phyloP scores from a whole-genome alignment of 768 basidiomycete genomes.

The Tephrocybe rancida region DNA sequence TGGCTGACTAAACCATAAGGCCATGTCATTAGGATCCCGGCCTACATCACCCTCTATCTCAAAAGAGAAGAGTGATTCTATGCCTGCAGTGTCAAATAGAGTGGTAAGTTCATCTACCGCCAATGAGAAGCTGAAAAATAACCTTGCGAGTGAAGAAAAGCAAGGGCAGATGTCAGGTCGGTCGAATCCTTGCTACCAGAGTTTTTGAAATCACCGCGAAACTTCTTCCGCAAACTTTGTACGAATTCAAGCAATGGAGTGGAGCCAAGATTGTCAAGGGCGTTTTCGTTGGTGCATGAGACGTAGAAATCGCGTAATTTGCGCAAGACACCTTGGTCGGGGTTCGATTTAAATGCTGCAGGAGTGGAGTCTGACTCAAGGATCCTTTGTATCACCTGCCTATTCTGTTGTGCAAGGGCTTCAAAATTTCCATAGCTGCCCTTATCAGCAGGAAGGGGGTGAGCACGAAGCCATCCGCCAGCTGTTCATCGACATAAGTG shows the following conservation, averaged over 20 bases:
- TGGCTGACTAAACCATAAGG: constrained; percentile 84
- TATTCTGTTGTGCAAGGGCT: constrained; percentile 72
- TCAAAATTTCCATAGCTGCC: constrained; percentile 74
- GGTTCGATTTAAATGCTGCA: constrained; percentile 38
- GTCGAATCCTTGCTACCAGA: constrained; percentile 30
- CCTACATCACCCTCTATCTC: constrained; percentile 88
- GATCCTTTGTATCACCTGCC: constrained; percentile 73
- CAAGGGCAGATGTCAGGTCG: constrained; percentile 80
- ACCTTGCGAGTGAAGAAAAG: constrained; percentile 89
- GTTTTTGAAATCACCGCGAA: constrained; percentile 49
- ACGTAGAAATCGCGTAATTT: constrained; percentile 76
- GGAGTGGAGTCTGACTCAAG: constrained; percentile 53
- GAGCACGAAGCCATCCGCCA: constrained; percentile 83
- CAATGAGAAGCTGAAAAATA: constrained; percentile 7
- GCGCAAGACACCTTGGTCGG: constrained; percentile 50
- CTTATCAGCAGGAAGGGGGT: constrained; percentile 89
- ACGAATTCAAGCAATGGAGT: constrained; percentile 73
- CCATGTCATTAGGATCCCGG: constrained; percentile 83
- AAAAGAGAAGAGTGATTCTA: constrained; percentile 79
- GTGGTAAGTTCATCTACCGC: not conserved
- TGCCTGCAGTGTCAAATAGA: constrained; percentile 51
- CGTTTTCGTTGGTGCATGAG: constrained; percentile 81
- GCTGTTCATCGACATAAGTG: constrained; percentile 41
- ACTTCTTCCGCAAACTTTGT: constrained; percentile 60
- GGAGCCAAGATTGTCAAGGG: constrained; percentile 72